Base-by-base conservation (phyloP, 1,284 basidiomycete genomes). In the Apiotrichum siamense region DNA sequence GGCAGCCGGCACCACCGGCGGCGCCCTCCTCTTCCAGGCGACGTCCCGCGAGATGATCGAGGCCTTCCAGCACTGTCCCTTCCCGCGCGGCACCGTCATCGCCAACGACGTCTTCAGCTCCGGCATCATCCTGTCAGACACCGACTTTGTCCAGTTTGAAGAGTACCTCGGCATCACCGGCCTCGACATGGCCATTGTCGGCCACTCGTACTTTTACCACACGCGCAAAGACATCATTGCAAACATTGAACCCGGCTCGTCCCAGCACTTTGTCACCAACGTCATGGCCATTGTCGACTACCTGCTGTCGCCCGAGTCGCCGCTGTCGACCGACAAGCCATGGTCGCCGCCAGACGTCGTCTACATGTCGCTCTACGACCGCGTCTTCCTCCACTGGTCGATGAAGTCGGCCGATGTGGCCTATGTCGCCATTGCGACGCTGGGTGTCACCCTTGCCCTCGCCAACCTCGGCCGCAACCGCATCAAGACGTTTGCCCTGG, bases 101-200 rank as follows among this genome's bases (percentile, higher is more conserved):
- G 94, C 94, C 11, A 90, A 89, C 59, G 96, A 98, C 56, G 81
- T 98, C 26, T 98, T 98, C 74, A 84, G 84, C 45, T 94, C 89
- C 0, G 94, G 94, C 0, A 81, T 97, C 50, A 80, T 98, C 45
- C 76, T 96, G 41, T 92, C 87, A 11, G 91, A 96, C 64, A 96
- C 90, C 38, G 90, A 94, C 69, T 94, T 93, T 64, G 82, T 89
- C 29, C 93, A 97, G 65, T 98, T 97, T 60, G 87, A 92, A 64
- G 77, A 87, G 57, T 98, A 98, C 69, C 78, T 96, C 31, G 86
- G 86, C 60, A 82, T 91, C 17, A 85, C 87, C 0, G 90, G 90
- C 20, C 74, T 92, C 26, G 90, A 92, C 69, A 92, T 97, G 82
- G 94, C 94, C 0, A 77, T 97, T 31, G 85, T 97, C 12, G 89